phyloP scores from a whole-genome alignment of 192 early-diverging fungal genomes.

The Podila minutissima region DNA sequence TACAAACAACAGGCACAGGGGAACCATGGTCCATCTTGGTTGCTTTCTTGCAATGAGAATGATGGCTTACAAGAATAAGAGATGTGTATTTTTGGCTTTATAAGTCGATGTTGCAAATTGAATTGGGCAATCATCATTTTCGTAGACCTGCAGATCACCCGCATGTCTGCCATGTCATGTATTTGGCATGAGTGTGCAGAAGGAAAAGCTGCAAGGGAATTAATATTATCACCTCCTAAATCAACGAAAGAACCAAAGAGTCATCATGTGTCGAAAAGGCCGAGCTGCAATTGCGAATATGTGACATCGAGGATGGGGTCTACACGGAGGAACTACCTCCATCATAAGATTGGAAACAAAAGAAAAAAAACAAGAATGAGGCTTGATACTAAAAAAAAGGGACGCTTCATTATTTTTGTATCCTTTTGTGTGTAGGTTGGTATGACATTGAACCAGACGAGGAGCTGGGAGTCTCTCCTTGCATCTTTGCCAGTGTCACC shows the following conservation, averaged over 20 bases:
- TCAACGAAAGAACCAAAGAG: neutral
- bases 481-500: slow-evolving; percentile 83
- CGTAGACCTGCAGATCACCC: no score
- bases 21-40: no score
- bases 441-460: slow-evolving; percentile 66
- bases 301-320: neutral
- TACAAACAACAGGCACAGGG: no score
- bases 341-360: slow-evolving; percentile 6
- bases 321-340: neutral
- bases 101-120: no score
- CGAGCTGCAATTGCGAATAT: neutral
- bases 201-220: no score
- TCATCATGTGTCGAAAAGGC: neutral
- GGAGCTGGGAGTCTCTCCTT: slow-evolving; percentile 58
- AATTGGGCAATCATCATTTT: no score
- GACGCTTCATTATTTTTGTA: neutral
- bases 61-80: no score
- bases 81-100: no score
- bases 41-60: no score
- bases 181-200: no score
- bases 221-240: neutral
- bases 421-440: slow-evolving; percentile 55
- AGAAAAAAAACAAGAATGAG: neutral
- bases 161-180: no score
- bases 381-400: neutral